These are phyloP conservation scores for Cordyceps javanica DNA, from an alignment of 2,329 filamentous ascomycete genomes.

Conservation along the genomic window DNA sequence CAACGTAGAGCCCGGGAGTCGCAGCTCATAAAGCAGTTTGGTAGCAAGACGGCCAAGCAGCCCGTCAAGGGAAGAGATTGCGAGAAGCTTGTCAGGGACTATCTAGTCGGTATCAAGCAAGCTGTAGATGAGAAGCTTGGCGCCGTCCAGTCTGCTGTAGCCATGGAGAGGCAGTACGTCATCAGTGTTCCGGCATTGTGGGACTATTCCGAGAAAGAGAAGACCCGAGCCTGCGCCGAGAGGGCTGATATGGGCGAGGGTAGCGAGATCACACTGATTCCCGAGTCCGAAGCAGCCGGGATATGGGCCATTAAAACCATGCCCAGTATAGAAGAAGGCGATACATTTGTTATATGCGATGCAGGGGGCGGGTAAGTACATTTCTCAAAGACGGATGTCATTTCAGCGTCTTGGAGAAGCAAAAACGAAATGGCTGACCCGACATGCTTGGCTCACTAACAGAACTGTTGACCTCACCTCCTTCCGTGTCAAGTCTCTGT, in stretches of 20 bases:
- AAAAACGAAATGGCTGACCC: not conserved
- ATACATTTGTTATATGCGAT: not conserved
- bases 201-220: conserved; percentile 3
- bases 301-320: conserved; percentile 1
- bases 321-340: not conserved
- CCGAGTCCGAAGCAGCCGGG: not conserved
- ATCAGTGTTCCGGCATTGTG: conserved; percentile 1
- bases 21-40: not conserved
- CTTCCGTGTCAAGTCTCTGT: not conserved
- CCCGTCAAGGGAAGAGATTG: not conserved
- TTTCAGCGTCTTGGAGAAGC: not conserved
- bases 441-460: not conserved
- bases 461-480: conserved; percentile 1
- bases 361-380: not conserved
- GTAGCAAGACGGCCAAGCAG: conserved; percentile 1
- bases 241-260: not conserved
- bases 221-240: not conserved
- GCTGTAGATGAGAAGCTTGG: conserved; percentile 1
- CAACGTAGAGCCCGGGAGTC: not conserved
- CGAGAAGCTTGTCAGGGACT: conserved; percentile 3
- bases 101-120: not conserved
- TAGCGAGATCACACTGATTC: not conserved
- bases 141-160: not conserved
- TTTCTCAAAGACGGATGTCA: not conserved
- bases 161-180: not conserved